Evolutionary conservation across 208 protist genomes (phyloP).

Genomic region (Crithidia fasciculata): DNA sequence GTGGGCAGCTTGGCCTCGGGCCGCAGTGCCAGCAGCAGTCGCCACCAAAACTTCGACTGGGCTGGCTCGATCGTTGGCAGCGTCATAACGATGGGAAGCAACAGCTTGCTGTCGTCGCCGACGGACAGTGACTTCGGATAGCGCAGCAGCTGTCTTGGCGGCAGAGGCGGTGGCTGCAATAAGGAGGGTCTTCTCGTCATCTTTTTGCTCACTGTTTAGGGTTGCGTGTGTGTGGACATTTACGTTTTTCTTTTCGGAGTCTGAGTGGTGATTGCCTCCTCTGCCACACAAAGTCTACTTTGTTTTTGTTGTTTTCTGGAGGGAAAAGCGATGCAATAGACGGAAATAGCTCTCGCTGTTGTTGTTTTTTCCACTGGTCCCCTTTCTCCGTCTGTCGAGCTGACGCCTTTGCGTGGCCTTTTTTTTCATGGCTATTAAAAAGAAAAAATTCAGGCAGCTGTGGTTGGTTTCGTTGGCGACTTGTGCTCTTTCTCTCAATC

Average conservation of each 20-base stretch:
- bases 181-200: conserved; percentile 3
- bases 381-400: too few species aligned
- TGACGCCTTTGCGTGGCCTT: too few species aligned
- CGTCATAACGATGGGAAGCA: conserved; percentile 16
- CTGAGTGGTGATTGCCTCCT: background rate
- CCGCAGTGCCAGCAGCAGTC: background rate
- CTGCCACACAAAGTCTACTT: background rate
- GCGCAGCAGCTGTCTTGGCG: background rate
- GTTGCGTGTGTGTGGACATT: background rate
- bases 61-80: conserved; percentile 19
- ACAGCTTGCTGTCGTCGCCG: conserved; percentile 19
- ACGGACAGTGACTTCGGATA: conserved; percentile 5
- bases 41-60: conserved; percentile 10
- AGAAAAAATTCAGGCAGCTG: too few species aligned
- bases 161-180: too few species aligned
- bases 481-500: conserved; percentile 17
- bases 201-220: conserved; percentile 14
- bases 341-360: too few species aligned
- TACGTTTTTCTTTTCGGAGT: background rate
- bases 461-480: background rate
- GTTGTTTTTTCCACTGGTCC: too few species aligned
- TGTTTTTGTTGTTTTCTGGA: too few species aligned
- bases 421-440: too few species aligned
- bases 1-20: background rate
- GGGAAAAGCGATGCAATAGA: too few species aligned